Evolutionary conservation across 1,284 basidiomycete species (phyloP).

Genomic region (Trichosporon coremiiforme): DNA sequence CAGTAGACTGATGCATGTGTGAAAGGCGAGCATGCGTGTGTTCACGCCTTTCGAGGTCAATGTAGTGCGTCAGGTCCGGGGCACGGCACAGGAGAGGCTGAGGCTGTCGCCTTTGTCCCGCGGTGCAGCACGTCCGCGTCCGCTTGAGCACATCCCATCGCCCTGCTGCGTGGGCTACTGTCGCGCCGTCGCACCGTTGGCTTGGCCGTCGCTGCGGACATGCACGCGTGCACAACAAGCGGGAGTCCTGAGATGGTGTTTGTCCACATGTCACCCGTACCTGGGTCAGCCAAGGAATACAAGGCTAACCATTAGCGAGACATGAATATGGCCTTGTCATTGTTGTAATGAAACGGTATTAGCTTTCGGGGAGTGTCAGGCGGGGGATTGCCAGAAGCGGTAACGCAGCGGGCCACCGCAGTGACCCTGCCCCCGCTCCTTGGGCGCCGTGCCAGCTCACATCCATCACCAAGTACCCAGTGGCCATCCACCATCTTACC

Average conservation of each 20-base stretch:
- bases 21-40: background rate
- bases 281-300: background rate
- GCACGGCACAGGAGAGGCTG: background rate
- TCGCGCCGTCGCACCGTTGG: too few relatives aligned
- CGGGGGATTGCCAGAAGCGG: conserved; percentile 1
- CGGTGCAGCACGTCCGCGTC: background rate
- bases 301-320: background rate
- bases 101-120: background rate
- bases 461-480: background rate
- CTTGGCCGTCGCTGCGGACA: background rate
- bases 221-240: background rate
- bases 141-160: background rate
- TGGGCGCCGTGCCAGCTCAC: background rate
- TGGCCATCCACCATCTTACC: background rate
- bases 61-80: background rate
- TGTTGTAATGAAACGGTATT: background rate
- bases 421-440: background rate
- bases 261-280: conserved; percentile 8
- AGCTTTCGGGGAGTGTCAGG: background rate
- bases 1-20: background rate
- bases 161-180: background rate
- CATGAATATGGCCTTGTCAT: background rate
- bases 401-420: background rate
- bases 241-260: background rate
- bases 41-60: background rate